Base-by-base conservation (phyloP, 495 filamentous ascomycete species). In the Baudoinia panamericana region DNA sequence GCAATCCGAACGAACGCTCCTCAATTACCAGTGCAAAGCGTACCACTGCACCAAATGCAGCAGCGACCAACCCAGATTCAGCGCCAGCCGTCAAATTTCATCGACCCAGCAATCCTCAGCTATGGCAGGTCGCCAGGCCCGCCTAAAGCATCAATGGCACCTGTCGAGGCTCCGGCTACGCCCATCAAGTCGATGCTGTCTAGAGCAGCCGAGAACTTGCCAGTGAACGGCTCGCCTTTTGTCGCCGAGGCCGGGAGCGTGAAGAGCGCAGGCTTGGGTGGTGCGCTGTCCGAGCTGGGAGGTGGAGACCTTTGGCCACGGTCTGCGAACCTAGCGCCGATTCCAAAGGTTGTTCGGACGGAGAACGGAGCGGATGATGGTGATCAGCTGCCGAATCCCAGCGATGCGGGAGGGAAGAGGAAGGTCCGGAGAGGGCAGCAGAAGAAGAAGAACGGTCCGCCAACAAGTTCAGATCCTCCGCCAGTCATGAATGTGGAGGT, bases 91-190 rank as follows among this genome's bases (percentile, higher is more conserved):
- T 32, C 44, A 17, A 36, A 34, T 8, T 62, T 63, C 39, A 48
- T 60, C 5, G 61, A 64, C 28, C 61, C 61, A 16, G 61, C 61
- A 5, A 64, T 64, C 15, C 41, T 64, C 28, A 62, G 57, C 45
- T 51, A 61, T 41, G 50, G 49, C 28, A 59, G 54, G 34, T 43
- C 46, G 25, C 55, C 51, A 8, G 28, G 36, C 5, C 32, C 41
- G 5, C 8, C 18, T 5, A 28, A 31, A 32, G n/a, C 34, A 27
- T 18, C 50, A 6, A 13, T 38, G n/a, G 19, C 39, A 13, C 52
- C 56, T 2, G 47, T 45, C 16, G 55, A 60, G 26, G 51, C 47
- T 12, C 56, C 58, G 20, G 47, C 54, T 1, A 60, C 57, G 17
- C 57, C 59, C 11, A 50, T 55, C 33, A 60, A 57, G 45, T 47